Evolutionary conservation across 2,329 filamentous ascomycete species (phyloP).

Genomic region (Coniochaeta sp.): DNA sequence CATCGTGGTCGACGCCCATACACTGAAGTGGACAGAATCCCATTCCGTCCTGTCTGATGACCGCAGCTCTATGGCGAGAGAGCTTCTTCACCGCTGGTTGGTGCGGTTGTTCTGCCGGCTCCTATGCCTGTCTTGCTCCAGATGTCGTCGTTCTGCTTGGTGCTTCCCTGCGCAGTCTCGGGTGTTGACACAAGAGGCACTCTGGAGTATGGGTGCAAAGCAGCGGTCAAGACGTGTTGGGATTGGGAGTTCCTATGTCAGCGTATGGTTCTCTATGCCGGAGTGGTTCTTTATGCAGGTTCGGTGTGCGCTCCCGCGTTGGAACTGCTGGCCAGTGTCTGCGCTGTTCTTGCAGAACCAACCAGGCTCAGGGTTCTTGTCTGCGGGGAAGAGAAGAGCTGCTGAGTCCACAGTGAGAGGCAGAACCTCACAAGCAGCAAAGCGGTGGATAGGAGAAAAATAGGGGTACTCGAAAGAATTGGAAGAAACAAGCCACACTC

Average conservation of each 20-base stretch:
- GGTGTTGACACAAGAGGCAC: not conserved
- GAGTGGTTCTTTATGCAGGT: conserved; percentile 2
- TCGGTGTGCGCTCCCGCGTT: not conserved
- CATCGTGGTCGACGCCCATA: not conserved
- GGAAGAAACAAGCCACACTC: too few species aligned
- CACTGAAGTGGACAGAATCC: not conserved
- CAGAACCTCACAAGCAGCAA: too few species aligned
- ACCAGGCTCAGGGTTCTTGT: not conserved
- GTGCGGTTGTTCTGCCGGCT: conserved; percentile 2
- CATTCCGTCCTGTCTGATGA: too few species aligned
- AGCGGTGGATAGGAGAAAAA: too few species aligned
- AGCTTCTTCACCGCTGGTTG: conserved; percentile 1
- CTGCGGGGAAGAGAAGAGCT: not conserved
- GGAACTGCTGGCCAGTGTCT: not conserved
- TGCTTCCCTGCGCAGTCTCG: not conserved
- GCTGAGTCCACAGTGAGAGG: too few species aligned
- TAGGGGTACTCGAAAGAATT: too few species aligned
- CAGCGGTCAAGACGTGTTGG: not conserved
- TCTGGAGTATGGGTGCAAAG: not conserved
- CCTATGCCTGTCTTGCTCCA: conserved; percentile 1
- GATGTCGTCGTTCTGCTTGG: conserved; percentile 1
- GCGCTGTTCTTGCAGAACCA: not conserved
- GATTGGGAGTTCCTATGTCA: not conserved
- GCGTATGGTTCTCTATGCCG: not conserved
- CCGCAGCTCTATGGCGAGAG: too few species aligned